Base-by-base conservation (phyloP, 2,329 filamentous ascomycete species). In the Septoria petroselini region DNA sequence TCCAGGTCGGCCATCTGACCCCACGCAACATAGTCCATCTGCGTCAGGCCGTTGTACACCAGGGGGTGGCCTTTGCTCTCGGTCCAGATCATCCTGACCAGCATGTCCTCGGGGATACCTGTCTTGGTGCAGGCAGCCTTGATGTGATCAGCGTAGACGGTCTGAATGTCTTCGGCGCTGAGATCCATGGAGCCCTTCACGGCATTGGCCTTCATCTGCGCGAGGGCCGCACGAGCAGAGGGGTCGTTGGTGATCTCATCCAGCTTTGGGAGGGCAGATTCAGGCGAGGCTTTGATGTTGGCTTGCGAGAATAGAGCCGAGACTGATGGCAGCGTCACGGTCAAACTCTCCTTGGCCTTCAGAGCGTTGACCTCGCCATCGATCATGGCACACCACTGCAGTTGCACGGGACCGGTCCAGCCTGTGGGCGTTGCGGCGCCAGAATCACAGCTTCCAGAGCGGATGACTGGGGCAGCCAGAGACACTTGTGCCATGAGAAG, bases 111-210 rank as follows among this genome's bases (percentile, higher is more conserved):
- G 1, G 54, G 54, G 1, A 54, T 50, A 6, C 54, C 50, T 7
- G 41, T 45, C 41, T 53, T 42, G 9, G 14, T 18, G 25, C 39
- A 41, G 5, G 54, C 54, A 21, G 43, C 34, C 9, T 42, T 18
- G 43, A 56, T 51, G 17, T 45, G 42, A 31, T 47, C 39, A 7
- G 11, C 51, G 23, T 57, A 57, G 17, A 57, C 50, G 3, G 34
- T 44, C 39, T 37, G 21, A 18, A 54, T 57, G 19, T 57, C 33
- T 25, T 46, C 54, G 4, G 47, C 21, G 2, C 48, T 57, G 9
- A 57, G 37, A n/a, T 57, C 54, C 48, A 53, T 53, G 14, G 50
- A 52, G 7, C 54, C 50, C n/a, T n/a, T n/a, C n/a, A n/a, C n/a
- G n/a, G 17, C 41, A 52, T n/a, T 18, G 15, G 2, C 48, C 17